Base-by-base conservation (phyloP, 768 basidiomycete genomes). In the Rubroboletus pulcherrimus region DNA sequence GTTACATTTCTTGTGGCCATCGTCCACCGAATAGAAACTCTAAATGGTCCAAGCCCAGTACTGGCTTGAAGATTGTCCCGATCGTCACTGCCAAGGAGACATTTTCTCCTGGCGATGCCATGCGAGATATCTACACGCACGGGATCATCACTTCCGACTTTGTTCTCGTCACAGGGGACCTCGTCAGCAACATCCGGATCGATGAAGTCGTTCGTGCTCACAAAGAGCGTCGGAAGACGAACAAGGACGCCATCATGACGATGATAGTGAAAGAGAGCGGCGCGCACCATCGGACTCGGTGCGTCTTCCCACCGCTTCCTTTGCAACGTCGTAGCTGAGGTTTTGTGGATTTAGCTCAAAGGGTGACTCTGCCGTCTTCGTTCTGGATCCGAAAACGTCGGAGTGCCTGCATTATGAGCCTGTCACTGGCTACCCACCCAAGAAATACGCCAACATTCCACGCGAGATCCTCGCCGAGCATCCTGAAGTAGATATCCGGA, bases 161-260 rank as follows among this genome's bases (percentile, higher is more conserved):
- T 72, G 86, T 98, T 41, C 85, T 98, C 58, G 89, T 95, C 63
- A 86, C 83, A 69, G 93, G 92, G 24, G 93, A 95, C 73, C 81
- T 98, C 50, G 89, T 99, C 61, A 95, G 93, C 74, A 98, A 92
- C 69, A 81, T 98, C 61, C 84, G 85, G 56, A 88, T 99, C 61
- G 89, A 92, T 63, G 89, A 93, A 63, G 90, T 94, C 51, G 89
- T 97, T 46, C 81, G 86, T 44, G 84, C 83, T 59, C 96, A 98
- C 76, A 93, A 89, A 78, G 89, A 90, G 70, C 77, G 93, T 49
- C 78, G 93, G 57, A 87, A 86, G 71, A 81, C 78, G 56, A 92
- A 95, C 72, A 91, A 92, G 75, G 91, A 98, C 68, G 91, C 89
- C 38, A 93, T 94, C 66, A 94, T 99, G 93, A 94, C 93, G 29